phyloP scores from a whole-genome alignment of 176 grass and related monocot genomes.

The Echinochloa phyllopogon region DNA sequence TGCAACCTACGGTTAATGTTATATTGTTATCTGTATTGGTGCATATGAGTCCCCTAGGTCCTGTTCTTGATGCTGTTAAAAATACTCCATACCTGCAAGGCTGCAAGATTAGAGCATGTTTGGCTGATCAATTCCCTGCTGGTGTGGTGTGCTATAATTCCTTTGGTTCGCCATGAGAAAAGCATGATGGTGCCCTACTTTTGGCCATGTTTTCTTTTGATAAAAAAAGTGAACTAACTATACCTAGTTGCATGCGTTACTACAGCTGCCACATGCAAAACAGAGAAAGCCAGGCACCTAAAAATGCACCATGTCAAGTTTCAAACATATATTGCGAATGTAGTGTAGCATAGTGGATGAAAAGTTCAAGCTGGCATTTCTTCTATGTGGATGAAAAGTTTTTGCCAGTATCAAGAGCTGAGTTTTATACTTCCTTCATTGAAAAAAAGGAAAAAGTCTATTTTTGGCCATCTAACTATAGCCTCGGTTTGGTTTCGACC shows the following conservation, averaged over 20 bases:
- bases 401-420: background rate
- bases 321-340: background rate
- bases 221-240: background rate
- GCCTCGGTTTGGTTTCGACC: too few species aligned
- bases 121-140: background rate
- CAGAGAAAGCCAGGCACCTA: background rate
- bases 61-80: conserved; percentile 15
- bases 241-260: background rate
- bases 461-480: too few species aligned
- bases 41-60: background rate
- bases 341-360: background rate
- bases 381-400: conserved; percentile 9
- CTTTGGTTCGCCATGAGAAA: background rate
- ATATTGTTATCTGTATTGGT: background rate
- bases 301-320: conserved; percentile 16
- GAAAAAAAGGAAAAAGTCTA: background rate
- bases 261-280: conserved; percentile 10
- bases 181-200: background rate
- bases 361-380: background rate
- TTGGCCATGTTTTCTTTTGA: background rate
- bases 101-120: conserved; percentile 8
- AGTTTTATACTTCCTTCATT: background rate
- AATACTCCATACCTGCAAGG: background rate
- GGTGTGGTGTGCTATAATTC: background rate
- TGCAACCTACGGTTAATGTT: background rate